Conservation (phyloP, 345 rosid species). For the Syzygium jambos region DNA sequence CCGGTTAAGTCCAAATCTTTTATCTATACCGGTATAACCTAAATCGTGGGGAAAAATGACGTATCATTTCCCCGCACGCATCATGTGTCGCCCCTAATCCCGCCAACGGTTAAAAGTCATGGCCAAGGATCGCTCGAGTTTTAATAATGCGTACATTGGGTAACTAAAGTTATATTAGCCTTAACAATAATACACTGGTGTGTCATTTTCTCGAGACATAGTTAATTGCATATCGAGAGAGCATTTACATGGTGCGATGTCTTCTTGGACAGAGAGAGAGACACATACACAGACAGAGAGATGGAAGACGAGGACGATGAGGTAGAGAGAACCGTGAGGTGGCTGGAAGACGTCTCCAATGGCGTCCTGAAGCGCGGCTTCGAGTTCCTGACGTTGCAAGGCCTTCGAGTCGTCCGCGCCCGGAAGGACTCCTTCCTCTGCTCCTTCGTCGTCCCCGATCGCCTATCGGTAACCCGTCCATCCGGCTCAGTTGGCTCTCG, state of each 20-base stretch:
- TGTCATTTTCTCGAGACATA: background rate
- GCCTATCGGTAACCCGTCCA: slow-evolving; percentile 8
- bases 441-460: slow-evolving; percentile 17
- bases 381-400: slow-evolving; percentile 4
- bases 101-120: background rate
- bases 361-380: background rate
- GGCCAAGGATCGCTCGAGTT: background rate
- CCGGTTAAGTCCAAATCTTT: background rate
- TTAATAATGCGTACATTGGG: background rate
- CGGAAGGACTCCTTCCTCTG: slow-evolving; percentile 24
- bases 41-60: background rate
- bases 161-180: background rate
- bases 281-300: background rate
- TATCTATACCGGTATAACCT: too few species aligned
- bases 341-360: slow-evolving; percentile 7
- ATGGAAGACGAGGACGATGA: background rate
- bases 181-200: background rate
- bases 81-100: background rate
- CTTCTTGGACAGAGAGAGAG: background rate
- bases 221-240: background rate
- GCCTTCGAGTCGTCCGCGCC: slow-evolving; percentile 13
- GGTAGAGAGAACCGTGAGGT: background rate
- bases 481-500: background rate
- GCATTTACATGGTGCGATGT: background rate
- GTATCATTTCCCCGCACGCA: background rate